phyloP scores from a whole-genome alignment of 352 stramenopile species.

The Globisporangium echinulatum region DNA sequence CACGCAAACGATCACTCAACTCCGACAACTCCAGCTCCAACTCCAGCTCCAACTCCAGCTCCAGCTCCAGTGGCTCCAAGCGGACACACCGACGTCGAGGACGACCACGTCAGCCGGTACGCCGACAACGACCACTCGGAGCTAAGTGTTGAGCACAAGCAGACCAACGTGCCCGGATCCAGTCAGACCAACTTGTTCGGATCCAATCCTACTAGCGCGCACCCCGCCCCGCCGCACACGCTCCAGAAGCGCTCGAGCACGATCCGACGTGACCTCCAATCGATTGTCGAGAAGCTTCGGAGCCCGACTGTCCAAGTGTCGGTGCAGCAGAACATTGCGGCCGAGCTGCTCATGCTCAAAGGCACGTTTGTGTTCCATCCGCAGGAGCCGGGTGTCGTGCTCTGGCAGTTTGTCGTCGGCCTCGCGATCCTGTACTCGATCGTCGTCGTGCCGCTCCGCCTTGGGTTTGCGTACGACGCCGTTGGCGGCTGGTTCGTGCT shows the following conservation, averaged over 20 bases:
- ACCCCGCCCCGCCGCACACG: too few relatives aligned
- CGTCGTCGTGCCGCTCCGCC: constrained; percentile 79
- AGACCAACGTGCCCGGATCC: not conserved
- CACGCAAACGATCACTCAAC: not conserved
- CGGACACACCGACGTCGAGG: not conserved
- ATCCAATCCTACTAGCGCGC: too few relatives aligned
- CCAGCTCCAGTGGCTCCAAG: too few relatives aligned
- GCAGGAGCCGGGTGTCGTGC: constrained; percentile 54
- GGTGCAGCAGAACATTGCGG: constrained; percentile 39
- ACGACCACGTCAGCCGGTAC: not conserved
- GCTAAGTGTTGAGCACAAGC: not conserved
- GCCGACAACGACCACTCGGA: not conserved
- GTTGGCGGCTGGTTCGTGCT: constrained; percentile 45
- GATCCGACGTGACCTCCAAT: constrained; percentile 15
- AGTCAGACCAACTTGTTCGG: not conserved
- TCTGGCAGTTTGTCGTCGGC: constrained; percentile 72
- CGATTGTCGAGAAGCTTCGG: constrained; percentile 40
- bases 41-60: too few relatives aligned
- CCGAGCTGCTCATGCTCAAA: constrained; percentile 51
- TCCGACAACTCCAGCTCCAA: too few relatives aligned
- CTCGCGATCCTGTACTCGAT: constrained; percentile 86
- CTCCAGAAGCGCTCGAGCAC: not conserved
- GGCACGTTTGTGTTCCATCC: constrained; percentile 75
- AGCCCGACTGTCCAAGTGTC: constrained; percentile 31
- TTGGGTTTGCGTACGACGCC: constrained; percentile 77